These are phyloP conservation scores for Verruconis gallopava DNA, from an alignment of 2,329 filamentous ascomycete species.

Conservation along the genomic window DNA sequence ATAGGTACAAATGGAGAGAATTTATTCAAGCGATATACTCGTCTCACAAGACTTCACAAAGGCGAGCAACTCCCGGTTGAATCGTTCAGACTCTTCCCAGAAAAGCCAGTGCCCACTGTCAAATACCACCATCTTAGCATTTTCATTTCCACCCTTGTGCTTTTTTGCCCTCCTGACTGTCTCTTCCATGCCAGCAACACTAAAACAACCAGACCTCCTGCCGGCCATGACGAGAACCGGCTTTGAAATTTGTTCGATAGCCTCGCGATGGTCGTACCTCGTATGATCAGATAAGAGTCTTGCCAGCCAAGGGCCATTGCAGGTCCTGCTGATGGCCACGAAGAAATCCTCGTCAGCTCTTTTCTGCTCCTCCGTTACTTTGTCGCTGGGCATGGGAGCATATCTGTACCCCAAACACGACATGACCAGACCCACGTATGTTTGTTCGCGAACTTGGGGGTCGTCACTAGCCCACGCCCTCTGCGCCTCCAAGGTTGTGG, in stretches of 20 bases:
- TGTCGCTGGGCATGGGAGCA: constrained; percentile 14
- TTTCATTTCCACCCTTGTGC: neutral
- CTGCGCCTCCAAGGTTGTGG: constrained; percentile 14
- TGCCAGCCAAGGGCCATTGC: constrained; percentile 18
- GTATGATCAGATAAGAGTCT: constrained; percentile 22
- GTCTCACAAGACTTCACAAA: neutral
- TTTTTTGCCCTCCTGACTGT: constrained; percentile 16
- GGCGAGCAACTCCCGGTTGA: constrained; percentile 14
- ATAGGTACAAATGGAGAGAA: too few relatives aligned
- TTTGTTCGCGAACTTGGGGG: constrained; percentile 11
- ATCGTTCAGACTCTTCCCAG: constrained; percentile 19
- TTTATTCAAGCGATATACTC: too few relatives aligned
- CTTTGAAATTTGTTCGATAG: constrained; percentile 12
- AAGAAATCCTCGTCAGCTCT: constrained; percentile 18
- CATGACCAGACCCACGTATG: constrained; percentile 16
- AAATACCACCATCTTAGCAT: constrained; percentile 14
- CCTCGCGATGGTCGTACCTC: constrained; percentile 17
- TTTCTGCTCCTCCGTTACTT: constrained; percentile 8
- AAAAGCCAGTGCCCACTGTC: constrained; percentile 23
- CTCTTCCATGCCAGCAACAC: constrained; percentile 16
- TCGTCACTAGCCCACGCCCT: constrained; percentile 9
- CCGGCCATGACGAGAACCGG: constrained; percentile 18
- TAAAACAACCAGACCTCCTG: constrained; percentile 20
- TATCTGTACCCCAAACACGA: constrained; percentile 18
- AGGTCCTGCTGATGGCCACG: constrained; percentile 15